These are phyloP conservation scores for Lentinula guzmanii DNA, from an alignment of 768 basidiomycete genomes.

Conservation along the genomic window DNA sequence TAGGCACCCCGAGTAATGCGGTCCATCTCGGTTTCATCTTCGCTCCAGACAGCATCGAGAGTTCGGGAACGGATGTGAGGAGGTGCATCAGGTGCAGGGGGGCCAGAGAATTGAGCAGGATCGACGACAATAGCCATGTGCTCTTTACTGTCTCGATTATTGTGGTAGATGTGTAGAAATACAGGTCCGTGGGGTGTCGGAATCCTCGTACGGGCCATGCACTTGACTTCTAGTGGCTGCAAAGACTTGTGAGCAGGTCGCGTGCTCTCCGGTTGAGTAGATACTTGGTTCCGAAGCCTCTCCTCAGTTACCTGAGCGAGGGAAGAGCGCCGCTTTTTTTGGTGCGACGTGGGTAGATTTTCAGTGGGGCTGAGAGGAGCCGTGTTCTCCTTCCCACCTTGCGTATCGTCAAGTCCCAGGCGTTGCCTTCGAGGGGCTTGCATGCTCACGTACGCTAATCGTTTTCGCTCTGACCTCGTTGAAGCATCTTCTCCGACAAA, in stretches of 20 bases:
- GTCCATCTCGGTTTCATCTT: constrained; percentile 88
- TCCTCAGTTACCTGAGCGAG: constrained; percentile 18
- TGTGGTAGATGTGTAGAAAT: constrained; percentile 94
- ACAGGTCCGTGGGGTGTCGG: constrained; percentile 93
- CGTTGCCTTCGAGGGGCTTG: constrained; percentile 70
- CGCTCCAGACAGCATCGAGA: constrained; percentile 80
- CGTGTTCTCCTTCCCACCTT: constrained; percentile 48
- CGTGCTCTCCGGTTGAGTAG: constrained; percentile 14
- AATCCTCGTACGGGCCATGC: constrained; percentile 95
- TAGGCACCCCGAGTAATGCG: constrained; percentile 93
- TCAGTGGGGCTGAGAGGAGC: constrained; percentile 33
- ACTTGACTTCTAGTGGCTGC: constrained; percentile 64
- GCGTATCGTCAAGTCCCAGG: constrained; percentile 21
- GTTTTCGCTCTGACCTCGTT: constrained; percentile 34
- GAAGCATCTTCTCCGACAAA: constrained; percentile 39
- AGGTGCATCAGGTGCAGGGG: constrained; percentile 27
- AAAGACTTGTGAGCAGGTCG: constrained; percentile 15
- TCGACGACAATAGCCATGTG: constrained; percentile 95
- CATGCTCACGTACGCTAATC: constrained; percentile 60
- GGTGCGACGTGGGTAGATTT: constrained; percentile 26
- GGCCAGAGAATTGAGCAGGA: constrained; percentile 70
- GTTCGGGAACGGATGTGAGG: constrained; percentile 73
- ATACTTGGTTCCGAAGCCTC: constrained; percentile 20
- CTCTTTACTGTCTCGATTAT: constrained; percentile 87
- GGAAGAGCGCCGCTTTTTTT: constrained; percentile 37